A percentile compares a stretch with the other conserved stretches of the same genome.
phyloP scores from a whole-genome alignment of 768 basidiomycete genomes.

The Asterophora lycoperdoides region DNA sequence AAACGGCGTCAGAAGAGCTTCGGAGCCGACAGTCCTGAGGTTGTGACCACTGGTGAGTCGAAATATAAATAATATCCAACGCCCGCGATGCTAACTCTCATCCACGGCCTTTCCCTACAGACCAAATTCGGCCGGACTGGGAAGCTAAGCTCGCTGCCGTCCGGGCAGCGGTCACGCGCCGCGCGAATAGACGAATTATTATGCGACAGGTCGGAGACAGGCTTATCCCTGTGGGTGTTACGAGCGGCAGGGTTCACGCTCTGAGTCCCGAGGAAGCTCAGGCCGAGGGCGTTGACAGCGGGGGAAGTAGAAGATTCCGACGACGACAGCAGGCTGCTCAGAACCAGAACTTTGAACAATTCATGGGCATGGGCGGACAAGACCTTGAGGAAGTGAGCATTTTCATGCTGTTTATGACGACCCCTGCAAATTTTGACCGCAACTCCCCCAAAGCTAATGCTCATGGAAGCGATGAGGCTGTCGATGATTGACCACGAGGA shows the following conservation, averaged over 20 bases:
- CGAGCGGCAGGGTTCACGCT: slow-evolving; percentile 78
- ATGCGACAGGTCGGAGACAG: slow-evolving; percentile 99
- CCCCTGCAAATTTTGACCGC: slow-evolving; percentile 2
- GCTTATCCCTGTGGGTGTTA: slow-evolving; percentile 94
- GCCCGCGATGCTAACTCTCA: slow-evolving; percentile 1
- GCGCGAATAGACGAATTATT: slow-evolving; percentile 93
- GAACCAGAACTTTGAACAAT: slow-evolving; percentile 60
- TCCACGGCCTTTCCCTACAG: slow-evolving; percentile 36
- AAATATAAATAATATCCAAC: slow-evolving; percentile 4
- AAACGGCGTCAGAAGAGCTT: slow-evolving; percentile 87
- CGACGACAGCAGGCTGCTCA: slow-evolving; percentile 47
- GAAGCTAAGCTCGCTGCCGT: slow-evolving; percentile 93
- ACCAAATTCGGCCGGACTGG: slow-evolving; percentile 98
- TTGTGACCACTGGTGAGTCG: slow-evolving; percentile 80
- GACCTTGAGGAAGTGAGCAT: slow-evolving; percentile 84
- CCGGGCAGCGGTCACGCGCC: slow-evolving; percentile 90
- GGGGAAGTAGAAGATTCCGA: slow-evolving; percentile 52
- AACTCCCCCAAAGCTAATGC: slow-evolving; percentile 66
- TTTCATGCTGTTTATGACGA: slow-evolving; percentile 9
- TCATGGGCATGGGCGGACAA: slow-evolving; percentile 76
- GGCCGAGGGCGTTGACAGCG: slow-evolving; percentile 25
- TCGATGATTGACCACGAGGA: slow-evolving; percentile 94
- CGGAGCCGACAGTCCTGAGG: slow-evolving; percentile 79
- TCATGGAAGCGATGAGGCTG: slow-evolving; percentile 98
- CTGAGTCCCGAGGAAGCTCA: slow-evolving; percentile 59